phyloP scores from a whole-genome alignment of 768 basidiomycete genomes.

The Termitomyces sp. region DNA sequence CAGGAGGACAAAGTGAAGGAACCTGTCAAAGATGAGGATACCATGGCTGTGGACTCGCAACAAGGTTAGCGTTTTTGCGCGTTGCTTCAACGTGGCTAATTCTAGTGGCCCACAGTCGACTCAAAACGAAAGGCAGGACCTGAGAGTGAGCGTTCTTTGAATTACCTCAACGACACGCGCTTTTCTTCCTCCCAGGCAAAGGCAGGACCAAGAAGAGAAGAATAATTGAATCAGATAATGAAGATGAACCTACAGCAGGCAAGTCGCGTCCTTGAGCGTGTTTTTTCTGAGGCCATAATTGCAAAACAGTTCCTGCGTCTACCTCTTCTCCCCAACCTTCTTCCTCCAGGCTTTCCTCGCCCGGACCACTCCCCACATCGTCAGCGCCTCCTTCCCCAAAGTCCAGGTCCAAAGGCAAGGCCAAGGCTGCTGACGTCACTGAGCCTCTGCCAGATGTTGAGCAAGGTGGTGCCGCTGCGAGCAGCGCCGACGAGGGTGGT shows the following conservation, averaged over 20 bases:
- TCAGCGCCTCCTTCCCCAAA: conserved; percentile 9
- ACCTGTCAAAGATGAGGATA: conserved; percentile 11
- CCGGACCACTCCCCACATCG: conserved; percentile 9
- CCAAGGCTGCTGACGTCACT: conserved; percentile 22
- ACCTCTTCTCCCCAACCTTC: conserved; percentile 15
- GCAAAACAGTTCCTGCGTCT: background rate
- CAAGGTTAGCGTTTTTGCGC: conserved; percentile 18
- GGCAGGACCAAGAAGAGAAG: conserved; percentile 49
- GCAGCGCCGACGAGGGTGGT: conserved; percentile 27
- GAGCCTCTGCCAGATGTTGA: conserved; percentile 29
- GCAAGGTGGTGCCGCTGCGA: conserved; percentile 18
- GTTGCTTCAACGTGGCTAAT: background rate
- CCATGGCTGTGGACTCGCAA: conserved; percentile 31
- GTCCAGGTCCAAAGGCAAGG: conserved; percentile 25
- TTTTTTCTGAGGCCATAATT: background rate
- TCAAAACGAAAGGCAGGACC: conserved; percentile 38
- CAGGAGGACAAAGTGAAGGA: conserved; percentile 24
- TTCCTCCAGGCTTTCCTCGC: conserved; percentile 14
- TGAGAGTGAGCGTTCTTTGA: conserved; percentile 9
- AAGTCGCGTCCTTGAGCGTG: conserved; percentile 4
- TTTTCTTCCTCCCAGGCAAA: conserved; percentile 23
- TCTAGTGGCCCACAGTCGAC: conserved; percentile 27
- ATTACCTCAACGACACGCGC: background rate
- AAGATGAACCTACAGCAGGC: conserved; percentile 28
- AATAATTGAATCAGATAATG: conserved; percentile 56